Evolutionary conservation across 129 eudicot species (phyloP), one percentile per base, ranked within the genome.

Genomic region (Lactuca saligna): DNA sequence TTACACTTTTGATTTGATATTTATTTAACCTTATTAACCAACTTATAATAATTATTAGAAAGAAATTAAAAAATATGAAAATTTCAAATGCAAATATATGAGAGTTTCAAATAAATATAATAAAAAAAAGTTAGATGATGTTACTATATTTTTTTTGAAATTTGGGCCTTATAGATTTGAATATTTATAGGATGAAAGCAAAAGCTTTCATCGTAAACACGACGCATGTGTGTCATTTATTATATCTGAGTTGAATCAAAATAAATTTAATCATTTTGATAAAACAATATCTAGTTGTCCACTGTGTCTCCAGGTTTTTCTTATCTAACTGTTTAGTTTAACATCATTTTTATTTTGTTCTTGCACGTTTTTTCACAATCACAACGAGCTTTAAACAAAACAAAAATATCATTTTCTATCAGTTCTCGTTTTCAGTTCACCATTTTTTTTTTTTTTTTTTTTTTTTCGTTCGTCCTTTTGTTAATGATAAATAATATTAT

Each of bases 201-300:
- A 57, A 57, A 57, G 29, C 11, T 57, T 57, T 33, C 62, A n/a
- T 57, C 62, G 29, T 25, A 25, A 57, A 20, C 62, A 57, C 35
- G 13, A 57, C 38, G 32, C 62, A 57, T 57, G 62, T 57, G 62
- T 25, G 29, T 25, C 29, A 25, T 29, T 57, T 57, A 35, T 29
- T 57, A 35, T 20, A 57, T 11, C 13, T 33, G 32, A 57, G 17
- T 17, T 9, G 62, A 29, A 39, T 16, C 41, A 3, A 29, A 58
- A 58, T 58, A 58, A 4, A 4, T 29, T 31, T 58, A 58, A 58
- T 58, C 31, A 31, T 6, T 39, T 6, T 39, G 9, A 7, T 39
- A 39, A 39, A 39, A 39, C 44, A 39, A 39, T 39, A 39, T 39
- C 7, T 7, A 0, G 8, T 39, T 7, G 44, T 39, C 44, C 9